Evolutionary conservation across 768 basidiomycete genomes (phyloP), one percentile per base, ranked within the genome.

Genomic region (Hysterangium stoloniferum): DNA sequence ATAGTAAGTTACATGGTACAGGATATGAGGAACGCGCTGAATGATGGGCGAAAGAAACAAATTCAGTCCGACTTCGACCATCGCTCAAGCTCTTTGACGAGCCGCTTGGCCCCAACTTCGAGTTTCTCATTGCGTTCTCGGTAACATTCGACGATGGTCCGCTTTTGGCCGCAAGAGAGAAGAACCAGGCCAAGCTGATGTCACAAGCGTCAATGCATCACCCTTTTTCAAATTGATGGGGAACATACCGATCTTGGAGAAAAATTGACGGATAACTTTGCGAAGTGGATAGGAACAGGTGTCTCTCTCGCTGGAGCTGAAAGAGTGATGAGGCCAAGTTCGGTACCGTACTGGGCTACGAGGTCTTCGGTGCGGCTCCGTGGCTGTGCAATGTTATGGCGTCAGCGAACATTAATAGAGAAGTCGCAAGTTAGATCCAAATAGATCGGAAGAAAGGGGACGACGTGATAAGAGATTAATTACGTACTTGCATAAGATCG

Each of bases 321-420:
- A 11, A 27, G n/a, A 9, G 55, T 46, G 32, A 71, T 59, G 38
- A 70, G 60, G 20, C 68, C 71, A 12, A 66, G 65, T 3, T 70
- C 66, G 4, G 66, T 50, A 31, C 76, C 77, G 42, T 72, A 68
- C 32, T 61, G 49, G 17, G 67, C 60, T 12, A 89, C 71, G 33
- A 91, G 72, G 61, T 91, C 88, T 63, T 91, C 88, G 15, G 85
- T 62, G 17, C 88, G 68, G 25, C 78, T 77, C 41, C 79, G 76
- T 5, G 88, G 88, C 65, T 91, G 85, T 55, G 70, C n/a, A 19
- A 40, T 49, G 24, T n/a, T n/a, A n/a, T n/a, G n/a, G 13, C 19
- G 20, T 27, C 28, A 33, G 35, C 38, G 20, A 44, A 34, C 24
- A 32, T 24, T 13, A 19, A 33, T n/a, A 11, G 24, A 24, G 38